These are phyloP conservation scores for Zygosaccharomyces pseudorouxii DNA, from an alignment of 805 yeast genomes.

Conservation along the genomic window DNA sequence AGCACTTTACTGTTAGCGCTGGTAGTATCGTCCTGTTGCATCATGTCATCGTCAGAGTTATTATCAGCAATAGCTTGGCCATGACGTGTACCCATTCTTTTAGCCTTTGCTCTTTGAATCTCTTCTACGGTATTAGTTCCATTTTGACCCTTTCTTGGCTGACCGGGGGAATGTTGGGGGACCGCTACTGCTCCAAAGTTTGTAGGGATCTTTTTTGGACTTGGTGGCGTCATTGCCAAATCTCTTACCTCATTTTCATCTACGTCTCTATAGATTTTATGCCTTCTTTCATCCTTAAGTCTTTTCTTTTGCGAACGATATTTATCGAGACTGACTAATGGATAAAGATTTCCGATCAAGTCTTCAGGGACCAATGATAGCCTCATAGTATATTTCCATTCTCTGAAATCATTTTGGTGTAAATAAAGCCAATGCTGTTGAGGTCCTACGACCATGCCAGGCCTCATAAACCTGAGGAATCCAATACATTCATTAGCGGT, in stretches of 20 bases:
- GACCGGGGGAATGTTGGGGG: slow-evolving; percentile 93
- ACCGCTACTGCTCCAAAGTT: slow-evolving; percentile 42
- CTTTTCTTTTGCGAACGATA: slow-evolving; percentile 49
- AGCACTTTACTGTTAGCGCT: slow-evolving; percentile 21
- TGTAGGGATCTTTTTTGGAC: slow-evolving; percentile 33
- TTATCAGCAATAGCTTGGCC: slow-evolving; percentile 15
- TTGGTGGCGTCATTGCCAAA: slow-evolving; percentile 33
- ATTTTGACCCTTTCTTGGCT: slow-evolving; percentile 69
- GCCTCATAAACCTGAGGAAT: slow-evolving; percentile 91
- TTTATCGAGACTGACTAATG: slow-evolving; percentile 59
- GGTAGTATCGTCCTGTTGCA: slow-evolving; percentile 25
- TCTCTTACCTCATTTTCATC: slow-evolving; percentile 21
- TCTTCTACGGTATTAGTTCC: slow-evolving; percentile 36
- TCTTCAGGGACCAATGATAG: slow-evolving; percentile 63
- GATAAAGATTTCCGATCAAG: slow-evolving; percentile 60
- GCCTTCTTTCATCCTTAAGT: slow-evolving; percentile 32
- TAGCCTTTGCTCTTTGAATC: slow-evolving; percentile 21
- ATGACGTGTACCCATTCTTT: slow-evolving; percentile 12
- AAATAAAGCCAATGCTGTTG: slow-evolving; percentile 98
- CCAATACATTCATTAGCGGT: slow-evolving; percentile 97
- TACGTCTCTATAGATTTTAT: slow-evolving; percentile 8
- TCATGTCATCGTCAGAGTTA: slow-evolving; percentile 30
- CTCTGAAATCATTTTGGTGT: slow-evolving; percentile 93
- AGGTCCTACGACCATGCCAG: slow-evolving; percentile 99
- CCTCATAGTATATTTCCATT: slow-evolving; percentile 91